Evolutionary conservation across 805 yeast species (phyloP).

Genomic region (Lachancea sp.): DNA sequence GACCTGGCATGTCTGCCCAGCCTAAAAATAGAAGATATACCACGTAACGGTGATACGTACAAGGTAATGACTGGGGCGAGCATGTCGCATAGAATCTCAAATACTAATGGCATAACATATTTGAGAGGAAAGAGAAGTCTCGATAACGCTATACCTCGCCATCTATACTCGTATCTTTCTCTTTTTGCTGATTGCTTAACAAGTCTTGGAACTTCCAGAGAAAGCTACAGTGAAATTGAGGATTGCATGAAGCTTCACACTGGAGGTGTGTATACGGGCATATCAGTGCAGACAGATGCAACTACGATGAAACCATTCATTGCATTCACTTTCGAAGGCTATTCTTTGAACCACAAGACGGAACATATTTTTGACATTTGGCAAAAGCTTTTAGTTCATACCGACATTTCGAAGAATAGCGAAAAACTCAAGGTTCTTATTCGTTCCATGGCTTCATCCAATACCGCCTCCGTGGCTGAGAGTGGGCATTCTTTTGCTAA

Average conservation of each 20-base stretch:
- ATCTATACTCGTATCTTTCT: constrained; percentile 63
- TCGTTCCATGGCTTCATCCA: constrained; percentile 68
- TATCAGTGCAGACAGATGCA: constrained; percentile 52
- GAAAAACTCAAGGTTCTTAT: constrained; percentile 70
- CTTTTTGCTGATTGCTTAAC: constrained; percentile 75
- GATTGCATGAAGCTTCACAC: constrained; percentile 75
- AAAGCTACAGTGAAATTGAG: constrained; percentile 74
- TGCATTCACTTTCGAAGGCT: constrained; percentile 56
- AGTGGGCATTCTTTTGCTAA: constrained; percentile 83
- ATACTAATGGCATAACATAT: constrained; percentile 78
- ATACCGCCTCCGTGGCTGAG: constrained; percentile 73
- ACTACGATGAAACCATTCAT: constrained; percentile 44
- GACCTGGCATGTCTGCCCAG: constrained; percentile 80
- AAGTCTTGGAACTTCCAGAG: constrained; percentile 72
- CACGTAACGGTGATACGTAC: constrained; percentile 42
- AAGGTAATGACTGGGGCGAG: constrained; percentile 34
- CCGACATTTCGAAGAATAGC: constrained; percentile 55
- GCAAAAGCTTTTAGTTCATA: constrained; percentile 58
- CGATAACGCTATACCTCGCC: constrained; percentile 46
- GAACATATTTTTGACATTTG: constrained; percentile 57
- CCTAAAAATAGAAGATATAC: constrained; percentile 65
- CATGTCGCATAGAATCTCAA: constrained; percentile 47
- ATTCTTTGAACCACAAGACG: constrained; percentile 61
- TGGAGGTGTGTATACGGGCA: constrained; percentile 72
- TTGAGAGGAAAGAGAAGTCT: constrained; percentile 61